Conservation (phyloP, 371 early-diverging fungal genomes). For the Aphelidium insulamus region DNA sequence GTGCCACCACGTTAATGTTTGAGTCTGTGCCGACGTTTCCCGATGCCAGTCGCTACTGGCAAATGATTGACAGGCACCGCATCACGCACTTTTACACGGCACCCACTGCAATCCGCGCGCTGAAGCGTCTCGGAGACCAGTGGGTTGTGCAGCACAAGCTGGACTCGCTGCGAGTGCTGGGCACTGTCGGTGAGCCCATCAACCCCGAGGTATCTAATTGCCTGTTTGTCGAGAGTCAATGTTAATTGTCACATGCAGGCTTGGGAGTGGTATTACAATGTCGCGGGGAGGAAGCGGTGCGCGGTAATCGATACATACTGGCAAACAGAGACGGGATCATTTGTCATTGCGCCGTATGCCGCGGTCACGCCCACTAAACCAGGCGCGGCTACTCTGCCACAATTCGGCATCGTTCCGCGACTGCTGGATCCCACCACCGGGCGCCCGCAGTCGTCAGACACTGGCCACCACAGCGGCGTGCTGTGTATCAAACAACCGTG, state of each 20-base stretch:
- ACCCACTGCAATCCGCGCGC: constrained; percentile 90
- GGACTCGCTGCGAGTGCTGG: constrained; percentile 64
- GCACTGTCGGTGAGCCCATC: constrained; percentile 95
- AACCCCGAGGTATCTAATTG: no score
- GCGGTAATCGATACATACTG: constrained; percentile 93
- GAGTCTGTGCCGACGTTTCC: constrained; percentile 77
- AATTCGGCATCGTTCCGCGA: constrained; percentile 81
- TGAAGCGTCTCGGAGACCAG: constrained; percentile 67
- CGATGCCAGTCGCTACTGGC: constrained; percentile 59
- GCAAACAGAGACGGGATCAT: constrained; percentile 90
- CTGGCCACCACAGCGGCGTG: constrained; percentile 72
- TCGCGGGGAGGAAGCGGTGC: constrained; percentile 66
- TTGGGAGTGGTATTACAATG: constrained; percentile 84
- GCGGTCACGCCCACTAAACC: constrained; percentile 70
- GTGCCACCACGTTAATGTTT: constrained; percentile 79
- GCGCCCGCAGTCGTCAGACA: constrained; percentile 27
- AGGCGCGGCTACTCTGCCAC: constrained; percentile 86
- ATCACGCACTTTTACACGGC: constrained; percentile 96
- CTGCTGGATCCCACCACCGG: constrained; percentile 64
- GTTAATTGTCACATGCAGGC: no score
- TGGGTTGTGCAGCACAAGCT: constrained; percentile 49
- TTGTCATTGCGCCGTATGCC: constrained; percentile 76
- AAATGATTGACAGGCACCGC: constrained; percentile 54
- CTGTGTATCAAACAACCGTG: constrained; percentile 70
- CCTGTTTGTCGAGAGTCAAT: no score